Evolutionary conservation across 352 stramenopile species (phyloP).

Genomic region (Pythium coloratum): DNA sequence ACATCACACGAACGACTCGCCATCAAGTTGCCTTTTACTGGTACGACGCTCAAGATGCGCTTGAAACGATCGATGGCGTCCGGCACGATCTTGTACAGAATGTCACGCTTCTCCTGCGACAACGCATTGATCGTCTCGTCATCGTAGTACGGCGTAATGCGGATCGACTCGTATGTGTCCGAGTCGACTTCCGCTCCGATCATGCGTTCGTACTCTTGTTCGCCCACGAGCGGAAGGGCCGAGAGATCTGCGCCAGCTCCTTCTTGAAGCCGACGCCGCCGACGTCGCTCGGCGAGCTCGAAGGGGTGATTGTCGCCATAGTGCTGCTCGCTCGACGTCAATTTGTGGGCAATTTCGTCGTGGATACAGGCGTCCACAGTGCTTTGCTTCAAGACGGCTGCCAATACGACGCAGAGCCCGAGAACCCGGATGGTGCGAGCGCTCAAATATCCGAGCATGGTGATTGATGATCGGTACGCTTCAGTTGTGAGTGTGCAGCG

Average conservation of each 20-base stretch:
- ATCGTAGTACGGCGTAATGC: slow-evolving; percentile 72
- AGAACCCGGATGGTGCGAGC: background rate
- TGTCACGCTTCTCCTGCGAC: slow-evolving; percentile 30
- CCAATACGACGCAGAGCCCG: background rate
- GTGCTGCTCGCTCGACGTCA: slow-evolving; percentile 3
- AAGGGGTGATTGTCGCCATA: slow-evolving; percentile 29
- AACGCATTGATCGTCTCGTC: slow-evolving; percentile 44
- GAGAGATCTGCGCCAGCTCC: slow-evolving; percentile 7
- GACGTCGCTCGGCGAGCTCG: slow-evolving; percentile 19
- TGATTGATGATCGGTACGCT: background rate
- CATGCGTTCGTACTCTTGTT: slow-evolving; percentile 42
- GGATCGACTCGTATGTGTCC: slow-evolving; percentile 45
- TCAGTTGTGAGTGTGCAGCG: background rate
- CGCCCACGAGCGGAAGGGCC: slow-evolving; percentile 1
- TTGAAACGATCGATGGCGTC: slow-evolving; percentile 67
- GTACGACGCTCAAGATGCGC: slow-evolving; percentile 54
- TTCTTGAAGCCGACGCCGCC: slow-evolving; percentile 6
- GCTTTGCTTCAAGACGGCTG: background rate
- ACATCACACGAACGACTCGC: slow-evolving; percentile 60
- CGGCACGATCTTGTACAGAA: slow-evolving; percentile 60
- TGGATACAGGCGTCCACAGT: slow-evolving; percentile 24
- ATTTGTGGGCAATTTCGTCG: slow-evolving; percentile 27
- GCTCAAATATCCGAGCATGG: background rate
- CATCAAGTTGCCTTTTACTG: slow-evolving; percentile 59
- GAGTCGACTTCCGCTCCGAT: slow-evolving; percentile 29